phyloP scores from a whole-genome alignment of 176 grass and related monocot genomes.

The Musa schizocarpa region DNA sequence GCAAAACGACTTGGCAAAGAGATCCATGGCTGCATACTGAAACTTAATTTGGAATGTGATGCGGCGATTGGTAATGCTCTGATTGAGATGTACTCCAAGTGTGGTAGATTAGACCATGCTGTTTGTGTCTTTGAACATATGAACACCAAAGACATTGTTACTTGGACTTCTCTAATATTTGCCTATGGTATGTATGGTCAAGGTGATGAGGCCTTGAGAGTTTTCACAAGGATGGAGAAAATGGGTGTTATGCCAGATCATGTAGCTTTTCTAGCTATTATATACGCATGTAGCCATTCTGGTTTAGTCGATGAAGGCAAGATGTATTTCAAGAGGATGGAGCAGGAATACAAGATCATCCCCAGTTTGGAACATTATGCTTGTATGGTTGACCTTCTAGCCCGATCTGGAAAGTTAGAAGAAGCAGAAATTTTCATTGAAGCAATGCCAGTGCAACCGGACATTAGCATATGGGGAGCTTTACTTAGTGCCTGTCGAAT shows the following conservation, averaged over 20 bases:
- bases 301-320: constrained; percentile 9
- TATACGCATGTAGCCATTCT: constrained; percentile 5
- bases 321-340: constrained; percentile 2
- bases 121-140: not conserved
- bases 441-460: not conserved
- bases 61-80: not conserved
- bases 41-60: constrained; percentile 5
- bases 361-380: constrained; percentile 4
- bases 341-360: not conserved
- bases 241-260: not conserved
- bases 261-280: constrained; percentile 3
- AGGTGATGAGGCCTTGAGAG: not conserved
- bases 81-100: constrained; percentile 10
- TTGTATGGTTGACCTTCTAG: constrained; percentile 5
- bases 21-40: not conserved
- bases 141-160: not conserved
- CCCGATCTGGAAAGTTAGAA: not conserved
- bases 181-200: constrained; percentile 9
- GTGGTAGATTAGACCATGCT: not conserved
- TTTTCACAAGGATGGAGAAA: not conserved
- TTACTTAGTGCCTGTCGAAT: constrained; percentile 9
- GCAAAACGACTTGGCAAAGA: constrained; percentile 8
- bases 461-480: constrained; percentile 2
- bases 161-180: not conserved
- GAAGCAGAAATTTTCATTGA: constrained; percentile 6